These are phyloP conservation scores for Cyclocybe cylindracea DNA, from an alignment of 768 basidiomycete species.

Conservation along the genomic window DNA sequence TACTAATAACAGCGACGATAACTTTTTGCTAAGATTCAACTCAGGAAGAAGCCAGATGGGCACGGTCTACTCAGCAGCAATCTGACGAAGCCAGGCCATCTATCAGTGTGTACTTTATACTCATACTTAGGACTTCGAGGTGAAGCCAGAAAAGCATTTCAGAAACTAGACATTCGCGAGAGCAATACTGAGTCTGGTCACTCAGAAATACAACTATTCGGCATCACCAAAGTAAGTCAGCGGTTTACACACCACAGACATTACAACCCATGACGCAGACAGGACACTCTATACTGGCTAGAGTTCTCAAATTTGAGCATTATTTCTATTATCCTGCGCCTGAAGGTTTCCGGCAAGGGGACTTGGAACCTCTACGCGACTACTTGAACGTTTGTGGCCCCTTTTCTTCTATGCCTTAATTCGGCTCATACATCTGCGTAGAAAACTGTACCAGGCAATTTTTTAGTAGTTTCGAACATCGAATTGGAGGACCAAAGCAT, in stretches of 20 bases:
- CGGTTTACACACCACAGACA: background rate
- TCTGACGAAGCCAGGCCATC: constrained; percentile 5
- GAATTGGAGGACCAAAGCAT: constrained; percentile 63
- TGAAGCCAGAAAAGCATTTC: constrained; percentile 21
- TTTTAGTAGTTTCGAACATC: constrained; percentile 42
- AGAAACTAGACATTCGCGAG: constrained; percentile 26
- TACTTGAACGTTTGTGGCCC: constrained; percentile 67
- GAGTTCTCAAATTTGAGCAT: constrained; percentile 78
- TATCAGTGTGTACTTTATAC: constrained; percentile 16
- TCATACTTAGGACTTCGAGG: background rate
- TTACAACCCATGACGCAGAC: constrained; percentile 36
- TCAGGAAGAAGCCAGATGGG: constrained; percentile 3
- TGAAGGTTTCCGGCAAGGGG: constrained; percentile 65
- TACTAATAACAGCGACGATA: too few relatives aligned
- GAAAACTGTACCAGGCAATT: background rate
- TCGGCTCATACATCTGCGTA: background rate
- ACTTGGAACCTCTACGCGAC: constrained; percentile 59
- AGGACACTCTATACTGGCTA: constrained; percentile 85
- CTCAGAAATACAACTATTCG: constrained; percentile 25
- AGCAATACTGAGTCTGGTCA: constrained; percentile 3
- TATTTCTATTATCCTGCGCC: constrained; percentile 92
- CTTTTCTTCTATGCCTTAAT: background rate
- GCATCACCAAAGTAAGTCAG: constrained; percentile 23
- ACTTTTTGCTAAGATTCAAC: background rate
- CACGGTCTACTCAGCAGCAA: constrained; percentile 4